A percentile compares a stretch with the other conserved stretches of the same genome.
Evolutionary conservation across 495 filamentous ascomycete species (phyloP).

Genomic region (Tuber aestivum): DNA sequence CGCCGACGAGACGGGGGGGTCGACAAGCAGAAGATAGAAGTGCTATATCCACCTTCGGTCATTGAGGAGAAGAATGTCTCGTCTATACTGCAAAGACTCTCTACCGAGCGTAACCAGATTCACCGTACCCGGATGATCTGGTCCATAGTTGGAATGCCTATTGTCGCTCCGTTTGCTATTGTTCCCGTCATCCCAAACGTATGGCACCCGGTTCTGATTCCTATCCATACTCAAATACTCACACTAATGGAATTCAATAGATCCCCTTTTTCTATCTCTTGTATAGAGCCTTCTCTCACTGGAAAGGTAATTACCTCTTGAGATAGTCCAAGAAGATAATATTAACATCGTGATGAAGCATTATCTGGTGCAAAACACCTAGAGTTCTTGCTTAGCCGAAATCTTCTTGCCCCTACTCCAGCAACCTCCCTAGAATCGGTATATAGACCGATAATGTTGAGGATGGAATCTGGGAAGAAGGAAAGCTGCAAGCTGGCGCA

Average conservation of each 20-base stretch:
- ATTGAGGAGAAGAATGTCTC: conserved; percentile 58
- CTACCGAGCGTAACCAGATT: conserved; percentile 69
- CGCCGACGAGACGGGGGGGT: conserved; percentile 58
- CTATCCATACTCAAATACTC: background rate
- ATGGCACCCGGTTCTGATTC: background rate
- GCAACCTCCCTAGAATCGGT: conserved; percentile 63
- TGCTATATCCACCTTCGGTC: conserved; percentile 68
- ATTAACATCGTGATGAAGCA: conserved; percentile 45
- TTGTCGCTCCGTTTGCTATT: conserved; percentile 73
- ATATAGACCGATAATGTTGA: conserved; percentile 49
- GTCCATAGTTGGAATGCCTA: conserved; percentile 74
- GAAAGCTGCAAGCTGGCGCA: conserved; percentile 32
- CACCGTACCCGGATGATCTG: conserved; percentile 71
- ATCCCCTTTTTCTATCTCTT: conserved; percentile 94
- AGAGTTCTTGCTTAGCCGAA: conserved; percentile 67
- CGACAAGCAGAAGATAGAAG: conserved; percentile 62
- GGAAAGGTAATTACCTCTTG: conserved; percentile 42
- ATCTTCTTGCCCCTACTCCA: conserved; percentile 59
- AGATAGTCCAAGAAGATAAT: background rate
- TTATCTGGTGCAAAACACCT: conserved; percentile 78
- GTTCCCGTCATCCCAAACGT: conserved; percentile 59
- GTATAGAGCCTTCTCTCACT: conserved; percentile 69
- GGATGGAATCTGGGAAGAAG: conserved; percentile 20
- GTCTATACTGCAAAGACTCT: conserved; percentile 58
- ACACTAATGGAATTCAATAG: conserved; percentile 13